Conservation (phyloP, 2,329 filamentous ascomycete genomes). For the Fusarium decemcellulare region DNA sequence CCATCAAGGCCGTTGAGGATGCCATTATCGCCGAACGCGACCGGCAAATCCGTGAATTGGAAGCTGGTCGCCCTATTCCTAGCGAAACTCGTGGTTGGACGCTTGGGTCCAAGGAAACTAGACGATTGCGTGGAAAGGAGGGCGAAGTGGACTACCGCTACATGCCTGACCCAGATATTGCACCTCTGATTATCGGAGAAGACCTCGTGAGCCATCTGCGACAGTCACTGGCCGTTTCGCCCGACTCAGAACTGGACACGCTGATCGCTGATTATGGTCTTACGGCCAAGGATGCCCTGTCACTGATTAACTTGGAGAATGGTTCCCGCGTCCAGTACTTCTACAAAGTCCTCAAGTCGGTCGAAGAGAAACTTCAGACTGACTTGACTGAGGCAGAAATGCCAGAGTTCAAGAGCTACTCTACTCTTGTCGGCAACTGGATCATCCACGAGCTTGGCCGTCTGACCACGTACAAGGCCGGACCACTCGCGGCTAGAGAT, state of each 20-base stretch:
- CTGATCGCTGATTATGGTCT: conserved; percentile 77
- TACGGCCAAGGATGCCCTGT: conserved; percentile 85
- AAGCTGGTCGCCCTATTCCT: conserved; percentile 79
- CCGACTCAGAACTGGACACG: conserved; percentile 77
- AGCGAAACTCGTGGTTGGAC: conserved; percentile 97
- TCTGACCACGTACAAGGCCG: conserved; percentile 67
- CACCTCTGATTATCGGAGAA: conserved; percentile 80
- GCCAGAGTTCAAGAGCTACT: conserved; percentile 54
- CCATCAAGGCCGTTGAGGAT: conserved; percentile 95
- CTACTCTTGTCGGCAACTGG: conserved; percentile 72
- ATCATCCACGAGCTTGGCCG: conserved; percentile 83
- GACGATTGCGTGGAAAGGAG: conserved; percentile 89
- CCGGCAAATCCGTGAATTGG: conserved; percentile 86
- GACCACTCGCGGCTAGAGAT: conserved; percentile 50
- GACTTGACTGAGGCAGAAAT: conserved; percentile 35
- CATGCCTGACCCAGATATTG: conserved; percentile 96
- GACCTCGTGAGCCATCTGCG: conserved; percentile 78
- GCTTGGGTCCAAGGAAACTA: conserved; percentile 85
- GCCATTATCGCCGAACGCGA: conserved; percentile 93
- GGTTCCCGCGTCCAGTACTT: conserved; percentile 89
- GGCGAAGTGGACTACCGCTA: conserved; percentile 98
- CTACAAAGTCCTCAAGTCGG: conserved; percentile 71
- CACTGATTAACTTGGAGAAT: conserved; percentile 82
- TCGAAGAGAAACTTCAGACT: conserved; percentile 53
- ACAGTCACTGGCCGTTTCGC: conserved; percentile 76